Evolutionary conservation across 2,329 filamentous ascomycete species (phyloP).

Genomic region (Fusarium sp.): DNA sequence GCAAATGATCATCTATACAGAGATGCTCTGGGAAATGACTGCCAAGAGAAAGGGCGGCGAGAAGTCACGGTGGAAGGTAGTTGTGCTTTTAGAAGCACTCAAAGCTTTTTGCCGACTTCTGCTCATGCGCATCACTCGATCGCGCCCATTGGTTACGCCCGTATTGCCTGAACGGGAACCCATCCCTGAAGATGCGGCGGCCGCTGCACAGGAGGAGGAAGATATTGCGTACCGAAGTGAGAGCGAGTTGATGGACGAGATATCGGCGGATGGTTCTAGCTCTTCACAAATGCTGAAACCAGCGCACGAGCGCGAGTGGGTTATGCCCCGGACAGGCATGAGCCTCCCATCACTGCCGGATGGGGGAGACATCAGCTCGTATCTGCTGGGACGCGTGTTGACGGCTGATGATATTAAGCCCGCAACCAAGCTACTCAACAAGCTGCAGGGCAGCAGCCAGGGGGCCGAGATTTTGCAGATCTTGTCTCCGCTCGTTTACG

Average conservation of each 20-base stretch:
- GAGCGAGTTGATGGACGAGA: conserved; percentile 60
- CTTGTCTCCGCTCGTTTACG: conserved; percentile 88
- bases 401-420: conserved; percentile 98
- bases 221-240: conserved; percentile 56
- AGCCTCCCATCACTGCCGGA: conserved; percentile 86
- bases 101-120: conserved; percentile 89
- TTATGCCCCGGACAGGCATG: conserved; percentile 94
- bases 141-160: conserved; percentile 84
- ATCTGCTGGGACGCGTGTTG: conserved; percentile 89
- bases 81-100: conserved; percentile 85
- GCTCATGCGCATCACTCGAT: conserved; percentile 84
- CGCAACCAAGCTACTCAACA: conserved; percentile 86
- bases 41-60: conserved; percentile 88
- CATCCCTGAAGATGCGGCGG: conserved; percentile 71
- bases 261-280: conserved; percentile 50
- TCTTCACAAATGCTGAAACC: conserved; percentile 46
- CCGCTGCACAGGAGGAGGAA: conserved; percentile 62
- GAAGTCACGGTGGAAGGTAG: conserved; percentile 84
- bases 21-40: conserved; percentile 97
- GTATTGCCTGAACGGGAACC: conserved; percentile 88
- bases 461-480: conserved; percentile 94
- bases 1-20: conserved; percentile 93
- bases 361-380: conserved; percentile 84
- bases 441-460: conserved; percentile 78
- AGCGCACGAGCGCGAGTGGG: conserved; percentile 74